phyloP scores from a whole-genome alignment of 2,329 filamentous ascomycete genomes.

The Calycina marina region DNA sequence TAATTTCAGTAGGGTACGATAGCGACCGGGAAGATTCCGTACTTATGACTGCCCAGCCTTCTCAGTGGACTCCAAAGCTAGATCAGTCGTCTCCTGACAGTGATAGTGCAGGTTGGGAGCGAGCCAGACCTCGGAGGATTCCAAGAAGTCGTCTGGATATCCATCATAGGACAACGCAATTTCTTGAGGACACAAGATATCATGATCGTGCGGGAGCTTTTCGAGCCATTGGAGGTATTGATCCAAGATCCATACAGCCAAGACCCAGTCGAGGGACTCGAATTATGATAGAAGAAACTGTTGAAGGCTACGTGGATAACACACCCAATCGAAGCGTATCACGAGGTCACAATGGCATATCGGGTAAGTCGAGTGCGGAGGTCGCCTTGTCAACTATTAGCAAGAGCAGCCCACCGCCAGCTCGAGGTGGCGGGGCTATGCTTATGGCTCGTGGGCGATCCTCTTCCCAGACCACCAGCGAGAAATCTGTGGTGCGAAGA shows the following conservation, averaged over 20 bases:
- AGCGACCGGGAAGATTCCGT: constrained; percentile 16
- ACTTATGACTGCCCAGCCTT: constrained; percentile 10
- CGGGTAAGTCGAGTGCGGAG: constrained; percentile 27
- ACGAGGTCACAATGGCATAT: constrained; percentile 13
- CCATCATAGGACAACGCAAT: constrained; percentile 28
- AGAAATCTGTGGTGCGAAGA: constrained; percentile 11
- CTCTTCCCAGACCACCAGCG: constrained; percentile 6
- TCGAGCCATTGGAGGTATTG: constrained; percentile 25
- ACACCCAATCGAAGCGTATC: constrained; percentile 8
- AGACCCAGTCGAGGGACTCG: not conserved
- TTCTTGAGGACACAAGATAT: constrained; percentile 27
- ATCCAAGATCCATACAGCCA: constrained; percentile 7
- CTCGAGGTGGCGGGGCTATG: constrained; percentile 18
- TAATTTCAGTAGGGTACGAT: no score
- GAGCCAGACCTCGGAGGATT: constrained; percentile 7
- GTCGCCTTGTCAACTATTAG: constrained; percentile 29
- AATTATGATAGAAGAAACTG: constrained; percentile 14
- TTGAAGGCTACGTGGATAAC: constrained; percentile 14
- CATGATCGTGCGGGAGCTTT: constrained; percentile 31
- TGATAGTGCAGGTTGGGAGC: constrained; percentile 16
- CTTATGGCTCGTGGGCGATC: constrained; percentile 15
- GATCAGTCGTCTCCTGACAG: constrained; percentile 4
- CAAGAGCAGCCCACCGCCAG: constrained; percentile 23
- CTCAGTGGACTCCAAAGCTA: constrained; percentile 8
- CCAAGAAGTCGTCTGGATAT: constrained; percentile 15